Percentiles rank a stretch among this genome's conserved stretches.
Conservation (phyloP, 371 early-diverging fungal genomes). For the Apophysomyces ossiformis region DNA sequence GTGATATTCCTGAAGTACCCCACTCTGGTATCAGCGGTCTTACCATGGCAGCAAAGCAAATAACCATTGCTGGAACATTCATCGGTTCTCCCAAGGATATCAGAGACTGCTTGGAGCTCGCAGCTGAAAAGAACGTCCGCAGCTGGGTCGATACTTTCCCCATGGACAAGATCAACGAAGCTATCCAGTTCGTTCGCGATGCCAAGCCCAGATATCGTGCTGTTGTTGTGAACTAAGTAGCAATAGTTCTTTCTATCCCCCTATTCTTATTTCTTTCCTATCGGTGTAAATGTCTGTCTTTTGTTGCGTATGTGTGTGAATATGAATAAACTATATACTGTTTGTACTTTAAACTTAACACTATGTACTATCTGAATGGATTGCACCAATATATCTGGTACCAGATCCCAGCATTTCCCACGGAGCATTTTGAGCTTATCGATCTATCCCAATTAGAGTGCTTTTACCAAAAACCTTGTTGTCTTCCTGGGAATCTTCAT, state of each 20-base stretch:
- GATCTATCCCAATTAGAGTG: no score
- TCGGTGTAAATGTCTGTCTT: not conserved
- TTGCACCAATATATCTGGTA: no score
- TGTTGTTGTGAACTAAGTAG: conserved; percentile 32
- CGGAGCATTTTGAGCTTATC: no score
- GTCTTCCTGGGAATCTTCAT: no score
- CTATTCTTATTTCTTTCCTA: not conserved
- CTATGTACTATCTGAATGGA: not conserved
- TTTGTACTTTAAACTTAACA: not conserved
- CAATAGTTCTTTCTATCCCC: conserved; percentile 3
- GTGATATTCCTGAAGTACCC: conserved; percentile 58
- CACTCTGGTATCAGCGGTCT: conserved; percentile 24
- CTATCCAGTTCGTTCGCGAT: conserved; percentile 35
- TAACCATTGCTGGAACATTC: conserved; percentile 66
- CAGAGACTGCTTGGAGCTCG: conserved; percentile 69
- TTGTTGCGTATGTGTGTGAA: not conserved
- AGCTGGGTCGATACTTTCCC: conserved; percentile 71
- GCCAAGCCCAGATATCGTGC: conserved; percentile 39
- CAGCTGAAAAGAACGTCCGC: conserved; percentile 61
- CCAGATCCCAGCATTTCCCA: no score
- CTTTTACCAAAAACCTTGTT: no score
- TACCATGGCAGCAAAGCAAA: conserved; percentile 27
- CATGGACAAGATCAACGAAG: conserved; percentile 49
- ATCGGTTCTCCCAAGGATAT: conserved; percentile 64
- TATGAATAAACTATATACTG: not conserved